These are phyloP conservation scores for Oidiodendron maius DNA, from an alignment of 495 filamentous ascomycete species.

Conservation along the genomic window DNA sequence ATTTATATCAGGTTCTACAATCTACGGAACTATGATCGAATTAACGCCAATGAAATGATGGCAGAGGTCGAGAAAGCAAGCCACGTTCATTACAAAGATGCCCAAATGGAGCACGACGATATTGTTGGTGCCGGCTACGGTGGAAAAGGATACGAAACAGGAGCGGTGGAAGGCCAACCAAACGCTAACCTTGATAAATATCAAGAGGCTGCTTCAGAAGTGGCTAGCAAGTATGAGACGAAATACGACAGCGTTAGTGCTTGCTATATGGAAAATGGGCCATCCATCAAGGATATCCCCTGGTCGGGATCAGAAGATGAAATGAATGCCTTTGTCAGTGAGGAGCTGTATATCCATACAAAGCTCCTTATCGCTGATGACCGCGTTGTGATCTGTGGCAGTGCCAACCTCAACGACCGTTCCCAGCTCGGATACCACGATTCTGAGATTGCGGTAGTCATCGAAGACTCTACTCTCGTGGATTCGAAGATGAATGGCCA, in stretches of 20 bases:
- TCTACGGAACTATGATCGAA: conserved; percentile 78
- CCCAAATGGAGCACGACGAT: conserved; percentile 61
- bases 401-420: conserved; percentile 92
- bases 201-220: conserved; percentile 56
- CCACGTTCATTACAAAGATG: conserved; percentile 70
- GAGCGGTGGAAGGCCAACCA: conserved; percentile 30
- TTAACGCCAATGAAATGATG: conserved; percentile 67
- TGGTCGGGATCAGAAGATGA: conserved; percentile 76
- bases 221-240: conserved; percentile 24
- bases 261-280: conserved; percentile 80
- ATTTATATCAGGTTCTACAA: conserved; percentile 96
- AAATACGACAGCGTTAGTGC: conserved; percentile 69
- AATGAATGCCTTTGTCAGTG: conserved; percentile 82
- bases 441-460: conserved; percentile 64
- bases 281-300: conserved; percentile 68
- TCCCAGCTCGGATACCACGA: conserved; percentile 86
- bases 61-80: conserved; percentile 55
- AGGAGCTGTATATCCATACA: conserved; percentile 83
- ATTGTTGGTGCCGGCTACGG: conserved; percentile 28
- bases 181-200: conserved; percentile 50
- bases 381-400: conserved; percentile 80
- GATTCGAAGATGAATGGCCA: conserved; percentile 65
- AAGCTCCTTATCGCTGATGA: conserved; percentile 96
- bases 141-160: conserved; percentile 18
- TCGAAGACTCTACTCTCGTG: conserved; percentile 70